Base-by-base conservation (phyloP, 2,329 filamentous ascomycete genomes). In the Ceratocystis variospora region DNA sequence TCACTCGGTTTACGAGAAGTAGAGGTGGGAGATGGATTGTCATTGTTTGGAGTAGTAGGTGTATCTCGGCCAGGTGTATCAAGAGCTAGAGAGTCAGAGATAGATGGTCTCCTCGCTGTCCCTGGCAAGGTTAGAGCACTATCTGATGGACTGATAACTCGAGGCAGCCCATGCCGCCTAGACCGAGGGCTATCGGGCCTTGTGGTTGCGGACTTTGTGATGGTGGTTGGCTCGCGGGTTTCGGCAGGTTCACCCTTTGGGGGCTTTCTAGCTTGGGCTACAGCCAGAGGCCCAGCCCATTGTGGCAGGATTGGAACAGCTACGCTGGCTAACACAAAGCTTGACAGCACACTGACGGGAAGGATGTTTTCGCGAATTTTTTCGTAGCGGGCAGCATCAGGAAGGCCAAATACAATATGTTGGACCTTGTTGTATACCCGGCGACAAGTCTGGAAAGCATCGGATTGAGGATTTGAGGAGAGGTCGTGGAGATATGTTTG, bases 361-460 rank as follows among this genome's bases (percentile, higher is more conserved):
- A 93, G 75, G 5, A 88, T 81, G 74, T 94, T 94, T 75, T 93
- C 89, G 73, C 85, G 87, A 74, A 94, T 91, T 77, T 87, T 87
- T 71, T 90, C 87, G 70, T 85, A 80, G 67, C 85, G 82, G 68
- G 80, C 80, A 31, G 82, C 80, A 72, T 93, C 89, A 44, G 86
- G 81, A 28, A 88, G 80, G 22, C 89, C 89, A 74, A 94, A 94
- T 31, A 94, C 89, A 71, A 94, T 90, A 75, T 90, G 86, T 76
- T 94, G 89, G 48, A 94, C 88, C 76, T 90, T 90, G 77, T 94
- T 94, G 78, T 92, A 93, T 71, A 94, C 85, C 72, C 90, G 81
- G 68, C 88, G 84, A 73, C 89, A 93, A 62, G 88, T 93, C 76
- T 89, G 87, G 77, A 94, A 94, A 62, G 87, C 82, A 71, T 86